Evolutionary conservation across 2,329 filamentous ascomycete species (phyloP).

Genomic region (Chaetomium sp.): DNA sequence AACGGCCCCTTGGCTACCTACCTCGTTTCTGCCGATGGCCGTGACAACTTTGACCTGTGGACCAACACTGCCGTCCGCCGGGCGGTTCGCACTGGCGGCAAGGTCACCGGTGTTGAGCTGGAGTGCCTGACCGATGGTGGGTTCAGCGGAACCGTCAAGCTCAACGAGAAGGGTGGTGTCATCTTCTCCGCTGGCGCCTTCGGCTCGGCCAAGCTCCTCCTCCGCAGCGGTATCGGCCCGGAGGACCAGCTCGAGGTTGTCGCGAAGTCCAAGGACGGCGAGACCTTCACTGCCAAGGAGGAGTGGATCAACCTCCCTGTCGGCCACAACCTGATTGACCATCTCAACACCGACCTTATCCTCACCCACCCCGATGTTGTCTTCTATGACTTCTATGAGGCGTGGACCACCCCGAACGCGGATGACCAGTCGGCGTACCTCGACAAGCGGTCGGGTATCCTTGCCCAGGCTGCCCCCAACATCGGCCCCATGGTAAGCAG

Average conservation of each 20-base stretch:
- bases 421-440: conserved; percentile 51
- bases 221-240: conserved; percentile 69
- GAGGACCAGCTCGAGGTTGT: conserved; percentile 59
- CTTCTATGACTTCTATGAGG: conserved; percentile 68
- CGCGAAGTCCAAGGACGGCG: conserved; percentile 51
- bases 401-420: conserved; percentile 53
- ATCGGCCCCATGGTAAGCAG: conserved; percentile 56
- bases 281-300: conserved; percentile 52
- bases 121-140: conserved; percentile 57
- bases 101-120: conserved; percentile 69
- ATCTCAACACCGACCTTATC: conserved; percentile 54
- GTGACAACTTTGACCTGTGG: conserved; percentile 68
- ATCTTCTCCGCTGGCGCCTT: conserved; percentile 70
- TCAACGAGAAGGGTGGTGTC: conserved; percentile 62
- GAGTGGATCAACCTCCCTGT: conserved; percentile 62
- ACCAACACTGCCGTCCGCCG: conserved; percentile 67
- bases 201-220: conserved; percentile 68
- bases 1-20: conserved; percentile 73
- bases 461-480: conserved; percentile 67
- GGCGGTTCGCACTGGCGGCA: conserved; percentile 63
- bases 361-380: conserved; percentile 49
- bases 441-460: conserved; percentile 56
- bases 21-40: conserved; percentile 48
- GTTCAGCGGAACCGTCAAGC: conserved; percentile 60
- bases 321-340: conserved; percentile 61